Evolutionary conservation across 129 eudicot genomes (phyloP).

Genomic region (Calendula officinalis): DNA sequence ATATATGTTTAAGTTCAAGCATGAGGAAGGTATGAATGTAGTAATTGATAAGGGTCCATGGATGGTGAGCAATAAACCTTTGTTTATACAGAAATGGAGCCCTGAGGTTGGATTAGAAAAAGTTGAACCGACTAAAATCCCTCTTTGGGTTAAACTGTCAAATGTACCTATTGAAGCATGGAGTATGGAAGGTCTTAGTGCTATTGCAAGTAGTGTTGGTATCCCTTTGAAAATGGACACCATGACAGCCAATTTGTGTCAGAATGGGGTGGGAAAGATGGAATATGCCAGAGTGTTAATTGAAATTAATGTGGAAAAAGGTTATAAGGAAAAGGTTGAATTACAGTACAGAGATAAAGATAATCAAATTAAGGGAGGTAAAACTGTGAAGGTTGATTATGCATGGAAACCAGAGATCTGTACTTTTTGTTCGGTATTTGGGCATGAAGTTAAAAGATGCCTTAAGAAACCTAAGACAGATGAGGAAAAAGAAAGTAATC

Average conservation of each 20-base stretch:
- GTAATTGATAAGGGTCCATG: not conserved
- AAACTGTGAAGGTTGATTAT: not conserved
- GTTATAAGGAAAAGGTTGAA: not conserved
- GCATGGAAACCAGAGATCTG: not conserved
- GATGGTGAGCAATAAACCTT: not conserved
- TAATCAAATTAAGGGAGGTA: no score
- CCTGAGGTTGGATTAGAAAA: not conserved
- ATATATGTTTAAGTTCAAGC: no score
- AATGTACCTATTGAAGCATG: not conserved
- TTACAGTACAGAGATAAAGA: no score
- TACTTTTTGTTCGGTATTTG: not conserved
- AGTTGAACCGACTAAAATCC: not conserved
- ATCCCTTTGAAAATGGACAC: not conserved
- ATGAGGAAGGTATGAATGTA: not conserved
- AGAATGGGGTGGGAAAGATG: not conserved
- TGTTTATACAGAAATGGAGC: not conserved
- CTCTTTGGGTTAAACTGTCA: not conserved
- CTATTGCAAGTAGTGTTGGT: not conserved
- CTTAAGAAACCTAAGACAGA: no score
- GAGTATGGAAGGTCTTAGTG: not conserved
- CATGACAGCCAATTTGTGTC: not conserved
- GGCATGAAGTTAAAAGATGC: not conserved
- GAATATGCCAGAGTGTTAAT: not conserved
- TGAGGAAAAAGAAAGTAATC: not conserved
- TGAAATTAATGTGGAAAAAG: not conserved